phyloP scores from a whole-genome alignment of 768 basidiomycete species.

The Collybia mongolica region DNA sequence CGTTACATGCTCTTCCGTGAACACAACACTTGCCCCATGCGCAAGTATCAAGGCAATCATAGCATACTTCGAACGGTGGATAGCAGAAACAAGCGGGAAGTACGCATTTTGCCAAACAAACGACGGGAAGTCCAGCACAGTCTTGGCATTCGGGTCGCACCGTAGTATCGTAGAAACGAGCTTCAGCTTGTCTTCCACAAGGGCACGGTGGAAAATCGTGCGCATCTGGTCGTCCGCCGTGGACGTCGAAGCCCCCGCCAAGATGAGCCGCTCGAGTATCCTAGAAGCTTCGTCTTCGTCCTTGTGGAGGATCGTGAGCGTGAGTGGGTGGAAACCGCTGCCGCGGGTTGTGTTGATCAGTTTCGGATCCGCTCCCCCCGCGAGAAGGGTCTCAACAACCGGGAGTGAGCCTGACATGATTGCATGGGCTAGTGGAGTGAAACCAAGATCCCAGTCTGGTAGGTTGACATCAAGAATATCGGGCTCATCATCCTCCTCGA shows the following conservation, averaged over 20 bases:
- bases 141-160: constrained; percentile 37
- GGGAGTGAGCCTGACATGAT: constrained; percentile 43
- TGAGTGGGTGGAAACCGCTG: constrained; percentile 34
- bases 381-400: constrained; percentile 45
- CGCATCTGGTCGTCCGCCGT: constrained; percentile 33
- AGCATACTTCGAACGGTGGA: constrained; percentile 30
- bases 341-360: constrained; percentile 16
- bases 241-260: constrained; percentile 39
- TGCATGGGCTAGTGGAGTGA: constrained; percentile 51
- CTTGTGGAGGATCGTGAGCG: constrained; percentile 35
- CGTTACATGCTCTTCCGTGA: constrained; percentile 34
- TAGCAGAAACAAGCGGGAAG: constrained; percentile 38
- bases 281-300: constrained; percentile 39
- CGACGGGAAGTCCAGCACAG: constrained; percentile 37
- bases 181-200: constrained; percentile 31
- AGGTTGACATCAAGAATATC: constrained; percentile 56
- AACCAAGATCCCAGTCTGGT: constrained; percentile 58
- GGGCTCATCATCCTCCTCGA: constrained; percentile 49
- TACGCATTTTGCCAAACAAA: constrained; percentile 21
- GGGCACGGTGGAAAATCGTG: constrained; percentile 42
- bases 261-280: constrained; percentile 38
- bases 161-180: constrained; percentile 39
- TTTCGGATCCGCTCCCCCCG: constrained; percentile 45
- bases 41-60: constrained; percentile 37
- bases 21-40: constrained; percentile 35